Evolutionary conservation across 23 red algal genomes (phyloP), one percentile per base, ranked within the genome.

Genomic region (Agarophyton chilense): DNA sequence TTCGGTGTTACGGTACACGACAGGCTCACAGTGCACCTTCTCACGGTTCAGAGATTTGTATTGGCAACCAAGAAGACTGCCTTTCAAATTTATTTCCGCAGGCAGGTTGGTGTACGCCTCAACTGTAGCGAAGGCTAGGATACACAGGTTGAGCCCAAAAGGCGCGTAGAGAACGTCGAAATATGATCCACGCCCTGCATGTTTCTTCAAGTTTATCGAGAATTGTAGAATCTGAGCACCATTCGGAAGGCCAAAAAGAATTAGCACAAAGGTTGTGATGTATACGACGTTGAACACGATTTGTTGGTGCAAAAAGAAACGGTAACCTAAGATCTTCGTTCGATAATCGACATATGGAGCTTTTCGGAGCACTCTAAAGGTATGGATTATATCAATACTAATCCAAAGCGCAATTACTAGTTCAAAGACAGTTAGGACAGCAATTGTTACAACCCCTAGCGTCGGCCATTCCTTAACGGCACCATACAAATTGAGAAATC

Each of bases 91-190:
- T 24, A 86, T 33, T 42, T 79, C 50, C 21, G 91, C 81, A 38
- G 91, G 91, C 1, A 94, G 54, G 31, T 94, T 94, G 31, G 79
- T 86, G 78, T 86, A 94, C 17, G 71, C 78, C 62, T 94, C 91
- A 33, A 72, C 74, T 18, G 82, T 86, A n/a, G 78, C 51, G 41
- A 74, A 94, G 11, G 79, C 82, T 12, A 94, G 50, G 10, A 87
- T 71, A 31, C 53, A 77, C 4, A 94, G 24, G 32, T 94, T 67
- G 28, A 80, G 51, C 17, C 81, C 82, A 32, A 94, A 61, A 2
- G 55, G 61, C 0, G 54, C 65, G 17, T 80, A 86, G 18, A 75
- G 81, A 76, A 86, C 82, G 29, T 86, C 91, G 53, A 94, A 89
- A 77, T 89, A 89, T 46, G 85, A 89, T 4, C 73, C 85, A 10